Conservation (phyloP, 2,329 filamentous ascomycete genomes). For the Trichoderma arundinaceum region DNA sequence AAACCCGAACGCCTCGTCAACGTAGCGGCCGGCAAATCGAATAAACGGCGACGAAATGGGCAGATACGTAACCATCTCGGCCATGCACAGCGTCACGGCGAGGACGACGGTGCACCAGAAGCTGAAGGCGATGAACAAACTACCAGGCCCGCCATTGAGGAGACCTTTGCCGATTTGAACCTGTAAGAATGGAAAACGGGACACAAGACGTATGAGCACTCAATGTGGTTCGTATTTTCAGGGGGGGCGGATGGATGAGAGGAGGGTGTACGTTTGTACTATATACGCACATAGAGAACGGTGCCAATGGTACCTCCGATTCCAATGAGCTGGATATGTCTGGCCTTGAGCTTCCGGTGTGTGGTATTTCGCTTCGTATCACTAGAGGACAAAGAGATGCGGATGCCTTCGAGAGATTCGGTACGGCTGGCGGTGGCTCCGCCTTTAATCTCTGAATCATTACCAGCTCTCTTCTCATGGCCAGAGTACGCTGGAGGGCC, state of each 20-base stretch:
- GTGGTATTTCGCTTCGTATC: slow-evolving; percentile 48
- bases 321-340: slow-evolving; percentile 65
- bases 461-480: slow-evolving; percentile 34
- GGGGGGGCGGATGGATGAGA: neutral
- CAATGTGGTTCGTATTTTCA: slow-evolving; percentile 2
- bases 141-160: slow-evolving; percentile 63
- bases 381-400: slow-evolving; percentile 34
- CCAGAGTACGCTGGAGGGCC: slow-evolving; percentile 37
- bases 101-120: slow-evolving; percentile 68
- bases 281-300: slow-evolving; percentile 56
- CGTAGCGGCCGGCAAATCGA: slow-evolving; percentile 74
- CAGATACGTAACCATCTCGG: slow-evolving; percentile 78
- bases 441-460: slow-evolving; percentile 10
- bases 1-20: slow-evolving; percentile 76
- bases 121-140: slow-evolving; percentile 63
- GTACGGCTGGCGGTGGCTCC: slow-evolving; percentile 1
- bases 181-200: slow-evolving; percentile 36
- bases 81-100: slow-evolving; percentile 65
- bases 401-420: slow-evolving; percentile 26
- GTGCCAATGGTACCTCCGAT: slow-evolving; percentile 71
- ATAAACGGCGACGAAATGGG: slow-evolving; percentile 81
- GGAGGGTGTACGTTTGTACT: neutral
- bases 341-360: slow-evolving; percentile 59
- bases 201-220: slow-evolving; percentile 33
- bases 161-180: slow-evolving; percentile 63